A percentile compares a stretch with the other conserved stretches of the same genome.
These are phyloP conservation scores for Russula sp. DNA, from an alignment of 768 basidiomycete species.

Conservation along the genomic window DNA sequence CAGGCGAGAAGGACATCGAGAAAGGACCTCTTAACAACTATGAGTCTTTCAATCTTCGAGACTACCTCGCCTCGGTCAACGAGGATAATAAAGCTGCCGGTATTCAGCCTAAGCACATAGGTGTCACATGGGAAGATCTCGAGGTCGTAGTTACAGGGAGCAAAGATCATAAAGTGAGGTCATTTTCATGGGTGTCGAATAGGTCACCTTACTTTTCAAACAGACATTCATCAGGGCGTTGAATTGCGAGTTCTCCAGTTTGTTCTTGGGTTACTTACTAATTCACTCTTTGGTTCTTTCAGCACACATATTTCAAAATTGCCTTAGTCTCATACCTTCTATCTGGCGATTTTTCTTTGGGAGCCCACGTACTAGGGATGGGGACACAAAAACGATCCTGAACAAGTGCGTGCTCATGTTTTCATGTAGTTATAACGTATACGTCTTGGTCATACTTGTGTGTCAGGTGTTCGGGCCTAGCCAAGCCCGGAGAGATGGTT, in stretches of 20 bases:
- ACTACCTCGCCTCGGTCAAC: constrained; percentile 60
- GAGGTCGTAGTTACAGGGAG: constrained; percentile 55
- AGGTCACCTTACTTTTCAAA: not conserved
- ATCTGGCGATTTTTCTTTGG: not conserved
- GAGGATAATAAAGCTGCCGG: constrained; percentile 59
- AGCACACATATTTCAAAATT: constrained; percentile 7
- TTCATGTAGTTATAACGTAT: not conserved
- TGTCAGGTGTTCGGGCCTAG: constrained; percentile 14
- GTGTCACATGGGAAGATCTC: constrained; percentile 66
- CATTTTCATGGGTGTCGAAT: not conserved
- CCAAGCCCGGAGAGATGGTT: constrained; percentile 19
- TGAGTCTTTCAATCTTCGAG: constrained; percentile 52
- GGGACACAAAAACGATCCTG: not conserved
- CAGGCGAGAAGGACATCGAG: constrained; percentile 30
- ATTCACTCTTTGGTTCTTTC: not conserved
- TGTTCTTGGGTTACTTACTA: not conserved
- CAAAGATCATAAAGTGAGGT: constrained; percentile 45
- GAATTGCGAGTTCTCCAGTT: constrained; percentile 36
- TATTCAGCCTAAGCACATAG: constrained; percentile 68
- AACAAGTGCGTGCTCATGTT: constrained; percentile 2
- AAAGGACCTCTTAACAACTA: constrained; percentile 36
- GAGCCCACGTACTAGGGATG: not conserved
- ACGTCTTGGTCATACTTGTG: not conserved
- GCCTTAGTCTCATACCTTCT: not conserved
- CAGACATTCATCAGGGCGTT: constrained; percentile 56